Evolutionary conservation across 805 yeast genomes (phyloP), one percentile per base, ranked within the genome.

Genomic region (Pichia exigua): DNA sequence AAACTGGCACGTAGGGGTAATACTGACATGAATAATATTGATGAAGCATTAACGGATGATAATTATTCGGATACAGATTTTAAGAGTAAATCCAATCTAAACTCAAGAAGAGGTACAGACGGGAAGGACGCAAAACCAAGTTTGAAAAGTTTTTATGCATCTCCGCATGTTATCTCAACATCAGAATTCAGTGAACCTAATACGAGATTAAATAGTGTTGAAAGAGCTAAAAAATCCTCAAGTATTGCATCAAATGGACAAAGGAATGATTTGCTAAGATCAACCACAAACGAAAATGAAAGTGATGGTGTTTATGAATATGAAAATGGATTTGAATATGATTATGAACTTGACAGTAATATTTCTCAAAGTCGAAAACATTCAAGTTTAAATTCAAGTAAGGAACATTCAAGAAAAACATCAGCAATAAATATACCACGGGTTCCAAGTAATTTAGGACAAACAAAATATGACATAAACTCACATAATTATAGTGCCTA

Each of bases 251-350:
- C 35, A 13, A 12, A 30, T 30, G 17, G 20, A 5, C 39, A 35
- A n/a, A 35, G 6, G 18, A 35, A 35, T n/a, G 39, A 35, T 35
- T n/a, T 35, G 39, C 18, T n/a, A 5, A 6, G 39, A 6, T 47
- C 45, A 2, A 27, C 9, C 3, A 18, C 28, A 17, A 44, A 47
- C 21, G 51, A 49, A n/a, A 24, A 44, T 21, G 54, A 51, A 22
- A 47, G 50, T 45, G 54, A 51, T 47, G 50, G 54, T 7, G 47
- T 47, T 17, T 46, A 51, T 35, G 56, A 53, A 28, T 54, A 56
- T 21, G 57, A 53, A 18, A 45, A 56, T 28, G 58, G 57, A 18
- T 53, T 51, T 49, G 58, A 53, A 30, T 56, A 53, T 44, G 56
- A 56, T 28, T 54, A 53, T 47, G 58, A 56, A 32, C n/a, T 50